Conservation (phyloP, 768 basidiomycete species). For the Rubroboletus pulcherrimus region DNA sequence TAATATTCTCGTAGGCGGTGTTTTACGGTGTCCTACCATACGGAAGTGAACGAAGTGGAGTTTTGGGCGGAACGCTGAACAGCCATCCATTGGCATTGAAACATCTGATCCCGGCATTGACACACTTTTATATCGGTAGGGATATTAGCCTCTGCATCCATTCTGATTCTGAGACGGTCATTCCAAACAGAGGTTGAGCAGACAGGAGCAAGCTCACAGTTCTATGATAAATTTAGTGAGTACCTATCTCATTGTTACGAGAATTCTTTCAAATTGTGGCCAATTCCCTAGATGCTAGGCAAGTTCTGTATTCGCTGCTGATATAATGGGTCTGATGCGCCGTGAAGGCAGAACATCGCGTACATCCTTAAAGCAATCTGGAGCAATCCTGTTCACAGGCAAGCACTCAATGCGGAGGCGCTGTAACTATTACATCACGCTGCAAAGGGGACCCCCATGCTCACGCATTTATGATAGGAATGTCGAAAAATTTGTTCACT, state of each 20-base stretch:
- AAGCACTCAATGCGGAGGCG: conserved; percentile 79
- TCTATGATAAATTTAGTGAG: conserved; percentile 97
- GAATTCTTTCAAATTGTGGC: conserved; percentile 6
- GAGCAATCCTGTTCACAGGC: conserved; percentile 85
- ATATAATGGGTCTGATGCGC: conserved; percentile 10
- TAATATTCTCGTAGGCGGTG: conserved; percentile 47
- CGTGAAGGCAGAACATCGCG: conserved; percentile 75
- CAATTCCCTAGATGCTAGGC: conserved; percentile 48
- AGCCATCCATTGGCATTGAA: conserved; percentile 80
- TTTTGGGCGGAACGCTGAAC: conserved; percentile 81
- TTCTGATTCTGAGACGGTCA: neutral
- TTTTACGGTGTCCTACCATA: conserved; percentile 71
- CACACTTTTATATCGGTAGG: conserved; percentile 92
- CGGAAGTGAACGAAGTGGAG: conserved; percentile 60
- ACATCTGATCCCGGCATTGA: conserved; percentile 86
- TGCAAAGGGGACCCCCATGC: neutral
- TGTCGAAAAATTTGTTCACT: conserved; percentile 90
- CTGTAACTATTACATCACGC: conserved; percentile 42
- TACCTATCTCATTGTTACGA: conserved; percentile 15
- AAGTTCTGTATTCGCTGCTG: conserved; percentile 9
- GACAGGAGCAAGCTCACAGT: conserved; percentile 96
- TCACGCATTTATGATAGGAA: conserved; percentile 45
- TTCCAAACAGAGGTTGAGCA: conserved; percentile 80
- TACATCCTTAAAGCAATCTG: conserved; percentile 87
- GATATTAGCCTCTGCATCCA: neutral